A percentile compares a stretch with the other conserved stretches of the same genome.
phyloP scores from a whole-genome alignment of 2,329 filamentous ascomycete genomes.

The Calycina herbarum region DNA sequence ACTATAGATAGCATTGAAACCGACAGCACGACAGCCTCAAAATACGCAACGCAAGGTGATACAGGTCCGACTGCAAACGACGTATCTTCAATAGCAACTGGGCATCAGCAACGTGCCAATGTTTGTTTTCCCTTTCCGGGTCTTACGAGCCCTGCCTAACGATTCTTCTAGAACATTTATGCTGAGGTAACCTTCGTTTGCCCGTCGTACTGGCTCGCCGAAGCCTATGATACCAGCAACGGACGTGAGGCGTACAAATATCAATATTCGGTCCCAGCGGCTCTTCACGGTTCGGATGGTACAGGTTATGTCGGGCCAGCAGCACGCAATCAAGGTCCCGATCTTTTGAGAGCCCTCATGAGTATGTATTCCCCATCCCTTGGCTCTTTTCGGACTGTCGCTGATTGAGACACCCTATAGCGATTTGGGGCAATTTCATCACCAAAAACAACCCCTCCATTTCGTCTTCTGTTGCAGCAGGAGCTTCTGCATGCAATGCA shows the following conservation, averaged over 20 bases:
- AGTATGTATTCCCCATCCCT: background rate
- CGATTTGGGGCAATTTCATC: constrained; percentile 24
- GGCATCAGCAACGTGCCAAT: constrained; percentile 51
- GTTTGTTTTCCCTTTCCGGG: background rate
- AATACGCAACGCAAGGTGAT: constrained; percentile 39
- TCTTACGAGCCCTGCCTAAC: background rate
- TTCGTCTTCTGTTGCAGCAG: constrained; percentile 14
- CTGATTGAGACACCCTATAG: background rate
- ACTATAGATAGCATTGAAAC: background rate
- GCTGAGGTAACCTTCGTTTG: constrained; percentile 55
- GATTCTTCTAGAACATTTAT: constrained; percentile 43
- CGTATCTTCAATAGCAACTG: constrained; percentile 44
- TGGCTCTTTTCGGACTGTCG: background rate
- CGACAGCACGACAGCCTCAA: constrained; percentile 18
- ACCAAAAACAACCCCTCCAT: constrained; percentile 17
- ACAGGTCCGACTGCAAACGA: constrained; percentile 44
- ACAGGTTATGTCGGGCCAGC: constrained; percentile 30
- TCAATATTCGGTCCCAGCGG: constrained; percentile 44
- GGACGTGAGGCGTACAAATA: constrained; percentile 41
- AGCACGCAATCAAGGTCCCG: background rate
- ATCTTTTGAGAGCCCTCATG: background rate
- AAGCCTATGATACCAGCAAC: constrained; percentile 39
- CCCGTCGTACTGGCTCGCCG: constrained; percentile 52
- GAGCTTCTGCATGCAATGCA: background rate
- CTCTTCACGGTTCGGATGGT: constrained; percentile 39